Base-by-base conservation (phyloP, 2,329 filamentous ascomycete genomes). In the Blumeria graminis region DNA sequence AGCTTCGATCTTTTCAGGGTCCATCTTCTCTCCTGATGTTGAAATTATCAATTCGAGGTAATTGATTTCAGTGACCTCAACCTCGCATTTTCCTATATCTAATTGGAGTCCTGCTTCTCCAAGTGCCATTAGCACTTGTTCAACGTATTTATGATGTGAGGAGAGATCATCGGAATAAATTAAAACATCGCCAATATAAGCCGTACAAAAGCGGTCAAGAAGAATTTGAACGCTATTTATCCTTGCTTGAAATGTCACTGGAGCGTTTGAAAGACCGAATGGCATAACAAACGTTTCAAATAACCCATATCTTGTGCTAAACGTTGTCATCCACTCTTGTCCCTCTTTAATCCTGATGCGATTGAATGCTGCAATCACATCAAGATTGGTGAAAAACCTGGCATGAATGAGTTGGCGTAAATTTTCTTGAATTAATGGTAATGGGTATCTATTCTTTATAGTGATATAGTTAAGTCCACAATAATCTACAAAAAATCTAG, bases 401-500 rank as follows among this genome's bases (percentile, higher is more conserved):
- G 48, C 48, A 1, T 52, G 22, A 35, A 1, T 11, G 6, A 28
- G 18, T 52, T 7, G 18, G n/a, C 16, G n/a, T 52, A 35, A 22
- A 6, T n/a, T 52, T 28, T 52, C 48, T 8, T 35, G 22, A 28
- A 52, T 11, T 13, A 57, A 22, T 46, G 50, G 56, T 22, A 55
- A 22, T 3, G 51, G 50, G 22, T 55, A 57, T 18, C 39, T 16
- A 41, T 57, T 54, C 32, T 55, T 57, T 13, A 55, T 55, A 18
- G 56, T 57, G 14, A 55, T 51, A 13, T 13, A 33, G 33, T 57
- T 57, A 7, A 57, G 34, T 8, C 13, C 52, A 36, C 52, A 3
- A 48, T 55, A 55, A 39, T 57, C 56, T n/a, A 55, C 3, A 41
- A 43, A 56, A 32, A 56, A 51, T 18, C 55, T 14, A 16, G 52